Evolutionary conservation across 345 rosid species (phyloP), one percentile per base, ranked within the genome.

Genomic region (Melaleuca quinquenervia): DNA sequence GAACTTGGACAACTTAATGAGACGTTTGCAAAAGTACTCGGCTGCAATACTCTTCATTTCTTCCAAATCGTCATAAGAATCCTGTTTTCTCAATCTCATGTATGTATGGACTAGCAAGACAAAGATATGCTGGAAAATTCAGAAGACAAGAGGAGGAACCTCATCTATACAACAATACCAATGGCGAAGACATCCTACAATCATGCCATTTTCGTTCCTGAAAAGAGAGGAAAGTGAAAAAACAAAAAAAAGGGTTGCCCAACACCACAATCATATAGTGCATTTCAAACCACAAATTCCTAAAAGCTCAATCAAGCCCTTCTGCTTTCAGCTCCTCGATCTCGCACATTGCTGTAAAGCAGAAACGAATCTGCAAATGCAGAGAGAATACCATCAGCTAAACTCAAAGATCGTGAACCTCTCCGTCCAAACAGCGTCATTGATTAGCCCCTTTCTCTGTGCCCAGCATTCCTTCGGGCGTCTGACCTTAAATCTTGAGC

Each of bases 401-500:
- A 70, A 70, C 26, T 10, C 78, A 36, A 48, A 70, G 78, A 32
- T 32, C 78, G 26, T 6, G 78, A 70, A 20, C 78, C 48, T 13
- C 26, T 70, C 24, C 24, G 18, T 70, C 48, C 48, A 32, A 70
- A 41, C 78, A 15, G 45, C n/a, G 52, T 36, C 52, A 50, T 50
- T 50, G 62, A 48, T 86, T 52, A 86, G 87, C 85, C 87, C 87
- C 85, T 50, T n/a, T 86, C 84, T 82, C 84, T 60, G 84, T 56
- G 82, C 83, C 82, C 87, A 21, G 78, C 26, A 82, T 86, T 86
- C 55, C 32, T 83, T 54, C 41, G 83, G 21, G 20, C 10, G 6
- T 51, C 82, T 5, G 86, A 86, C 87, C 87, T 89, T 27, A 80
- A 82, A 83, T 86, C 90, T 22, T 89, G 89, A 86, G 89, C 90